A percentile compares a stretch with the other conserved stretches of the same genome.
These are phyloP conservation scores for Medakamo hakoo DNA, from an alignment of 139 green algal genomes.

Conservation along the genomic window DNA sequence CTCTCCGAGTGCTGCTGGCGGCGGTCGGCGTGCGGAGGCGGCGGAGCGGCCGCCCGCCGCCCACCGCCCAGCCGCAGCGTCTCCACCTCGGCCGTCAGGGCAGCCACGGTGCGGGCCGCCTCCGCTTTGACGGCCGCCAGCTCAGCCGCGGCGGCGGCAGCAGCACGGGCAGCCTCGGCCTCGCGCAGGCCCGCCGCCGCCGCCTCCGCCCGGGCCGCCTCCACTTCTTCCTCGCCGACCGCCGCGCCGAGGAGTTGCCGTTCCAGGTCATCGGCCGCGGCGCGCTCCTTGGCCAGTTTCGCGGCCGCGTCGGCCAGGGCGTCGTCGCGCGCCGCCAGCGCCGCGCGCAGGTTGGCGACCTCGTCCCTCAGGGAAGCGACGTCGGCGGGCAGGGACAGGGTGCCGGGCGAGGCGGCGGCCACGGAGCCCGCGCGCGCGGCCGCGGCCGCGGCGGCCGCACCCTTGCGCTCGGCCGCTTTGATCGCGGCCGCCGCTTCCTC, in stretches of 20 bases:
- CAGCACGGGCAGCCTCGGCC: not conserved
- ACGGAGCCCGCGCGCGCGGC: no score
- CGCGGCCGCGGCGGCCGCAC: no score
- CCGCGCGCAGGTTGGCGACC: not conserved
- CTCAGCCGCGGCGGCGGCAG: not conserved
- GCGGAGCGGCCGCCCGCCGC: no score
- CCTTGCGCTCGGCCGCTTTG: not conserved
- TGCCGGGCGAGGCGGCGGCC: not conserved
- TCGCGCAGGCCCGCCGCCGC: not conserved
- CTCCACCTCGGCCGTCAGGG: not conserved
- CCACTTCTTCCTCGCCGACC: not conserved
- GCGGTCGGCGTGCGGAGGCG: no score
- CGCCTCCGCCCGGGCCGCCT: not conserved
- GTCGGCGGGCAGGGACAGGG: no score
- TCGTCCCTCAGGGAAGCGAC: not conserved
- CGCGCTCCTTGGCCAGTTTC: not conserved
- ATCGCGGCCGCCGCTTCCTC: not conserved
- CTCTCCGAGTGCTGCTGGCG: no score
- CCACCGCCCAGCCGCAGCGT: no score
- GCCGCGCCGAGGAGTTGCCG: not conserved
- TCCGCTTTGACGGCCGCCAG: no score
- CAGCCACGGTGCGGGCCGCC: no score
- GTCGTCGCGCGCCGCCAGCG: not conserved
- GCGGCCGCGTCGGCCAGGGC: not conserved
- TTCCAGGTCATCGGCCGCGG: not conserved